Evolutionary conservation across 208 protist species (phyloP).

Genomic region (Leishmania major): DNA sequence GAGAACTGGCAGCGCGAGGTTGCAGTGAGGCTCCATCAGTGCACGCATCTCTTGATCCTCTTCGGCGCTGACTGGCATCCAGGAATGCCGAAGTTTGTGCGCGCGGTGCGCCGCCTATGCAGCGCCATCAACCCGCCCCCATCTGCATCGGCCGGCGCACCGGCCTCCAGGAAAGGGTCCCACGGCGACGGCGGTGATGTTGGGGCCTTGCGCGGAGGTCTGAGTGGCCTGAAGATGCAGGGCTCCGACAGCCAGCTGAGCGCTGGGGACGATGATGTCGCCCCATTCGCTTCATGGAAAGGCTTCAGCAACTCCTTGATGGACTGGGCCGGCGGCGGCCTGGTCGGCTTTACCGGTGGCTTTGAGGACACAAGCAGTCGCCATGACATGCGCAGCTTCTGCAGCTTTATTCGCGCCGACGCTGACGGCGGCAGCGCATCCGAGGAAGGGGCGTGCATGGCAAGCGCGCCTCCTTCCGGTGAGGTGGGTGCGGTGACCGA

Average conservation of each 20-base stretch:
- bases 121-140: constrained; percentile 22
- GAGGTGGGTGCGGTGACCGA: background rate
- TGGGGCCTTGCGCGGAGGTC: background rate
- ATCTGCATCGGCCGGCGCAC: background rate
- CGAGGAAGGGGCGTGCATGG: constrained; percentile 10
- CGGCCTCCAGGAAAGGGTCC: background rate
- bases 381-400: constrained; percentile 26
- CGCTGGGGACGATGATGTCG: constrained; percentile 15
- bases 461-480: constrained; percentile 19
- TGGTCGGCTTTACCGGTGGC: constrained; percentile 3
- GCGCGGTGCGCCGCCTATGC: constrained; percentile 36
- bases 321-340: constrained; percentile 9
- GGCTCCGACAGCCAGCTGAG: background rate
- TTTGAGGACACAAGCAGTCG: constrained; percentile 3
- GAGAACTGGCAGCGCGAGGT: constrained; percentile 31
- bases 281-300: constrained; percentile 17
- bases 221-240: background rate
- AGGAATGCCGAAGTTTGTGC: constrained; percentile 34
- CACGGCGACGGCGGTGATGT: constrained; percentile 2
- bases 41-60: constrained; percentile 49
- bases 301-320: constrained; percentile 7
- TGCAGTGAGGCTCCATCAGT: constrained; percentile 20
- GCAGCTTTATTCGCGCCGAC: constrained; percentile 9
- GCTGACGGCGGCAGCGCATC: constrained; percentile 5
- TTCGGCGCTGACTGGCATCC: constrained; percentile 77